Evolutionary conservation across 768 basidiomycete genomes (phyloP).

Genomic region (Suillus lakei): DNA sequence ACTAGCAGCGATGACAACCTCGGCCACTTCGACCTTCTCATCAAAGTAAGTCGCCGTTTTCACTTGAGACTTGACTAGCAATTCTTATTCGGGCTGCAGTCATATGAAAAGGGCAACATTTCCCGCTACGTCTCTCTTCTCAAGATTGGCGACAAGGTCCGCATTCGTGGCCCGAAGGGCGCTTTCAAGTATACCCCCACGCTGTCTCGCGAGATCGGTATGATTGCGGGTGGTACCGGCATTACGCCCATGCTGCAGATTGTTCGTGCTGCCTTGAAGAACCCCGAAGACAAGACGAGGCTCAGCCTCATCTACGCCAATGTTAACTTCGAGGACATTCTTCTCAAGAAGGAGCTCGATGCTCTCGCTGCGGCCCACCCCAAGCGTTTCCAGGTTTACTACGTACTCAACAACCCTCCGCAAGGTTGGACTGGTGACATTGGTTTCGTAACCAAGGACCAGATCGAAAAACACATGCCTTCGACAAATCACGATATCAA

Average conservation of each 20-base stretch:
- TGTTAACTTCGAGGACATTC: slow-evolving; percentile 90
- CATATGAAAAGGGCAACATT: slow-evolving; percentile 98
- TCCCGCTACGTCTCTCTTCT: slow-evolving; percentile 83
- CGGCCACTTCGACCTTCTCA: slow-evolving; percentile 94
- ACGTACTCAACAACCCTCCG: slow-evolving; percentile 96
- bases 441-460: slow-evolving; percentile 93
- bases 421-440: slow-evolving; percentile 84
- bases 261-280: slow-evolving; percentile 90
- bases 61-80: neutral
- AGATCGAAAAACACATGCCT: slow-evolving; percentile 86
- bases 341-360: slow-evolving; percentile 88
- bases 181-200: slow-evolving; percentile 84
- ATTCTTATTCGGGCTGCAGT: slow-evolving; percentile 46
- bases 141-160: slow-evolving; percentile 86
- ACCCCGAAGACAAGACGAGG: slow-evolving; percentile 82
- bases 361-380: slow-evolving; percentile 67
- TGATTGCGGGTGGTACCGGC: slow-evolving; percentile 99
- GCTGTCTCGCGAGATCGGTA: slow-evolving; percentile 80
- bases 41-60: slow-evolving; percentile 68
- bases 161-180: slow-evolving; percentile 96
- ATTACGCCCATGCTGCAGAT: slow-evolving; percentile 99
- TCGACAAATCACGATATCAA: slow-evolving; percentile 68
- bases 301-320: slow-evolving; percentile 96
- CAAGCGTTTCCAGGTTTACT: slow-evolving; percentile 77
- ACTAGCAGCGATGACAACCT: slow-evolving; percentile 91